Evolutionary conservation across 352 stramenopile genomes (phyloP).

Genomic region (Phytophthora lateralis): DNA sequence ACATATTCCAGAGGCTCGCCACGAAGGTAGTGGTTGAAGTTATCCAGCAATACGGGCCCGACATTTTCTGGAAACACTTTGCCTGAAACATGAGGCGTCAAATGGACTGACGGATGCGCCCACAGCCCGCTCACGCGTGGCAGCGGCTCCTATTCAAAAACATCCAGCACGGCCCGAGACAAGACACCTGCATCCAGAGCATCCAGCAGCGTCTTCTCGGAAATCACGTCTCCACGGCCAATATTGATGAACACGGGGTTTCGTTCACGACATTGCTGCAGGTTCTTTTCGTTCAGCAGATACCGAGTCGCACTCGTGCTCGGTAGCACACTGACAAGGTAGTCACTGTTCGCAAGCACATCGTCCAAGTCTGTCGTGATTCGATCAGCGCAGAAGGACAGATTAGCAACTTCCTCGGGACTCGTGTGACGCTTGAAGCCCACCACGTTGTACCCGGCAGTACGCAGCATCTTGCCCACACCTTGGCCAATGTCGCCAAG

Average conservation of each 20-base stretch:
- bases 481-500: conserved; percentile 59
- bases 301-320: conserved; percentile 66
- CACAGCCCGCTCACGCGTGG: conserved; percentile 53
- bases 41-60: conserved; percentile 58
- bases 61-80: conserved; percentile 70
- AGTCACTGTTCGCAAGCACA: conserved; percentile 56
- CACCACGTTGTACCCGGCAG: conserved; percentile 58
- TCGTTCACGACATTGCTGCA: conserved; percentile 48
- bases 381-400: conserved; percentile 29
- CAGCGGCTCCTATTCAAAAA: conserved; percentile 45
- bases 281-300: conserved; percentile 57
- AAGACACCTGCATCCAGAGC: conserved; percentile 64
- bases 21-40: conserved; percentile 35
- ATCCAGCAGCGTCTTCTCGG: conserved; percentile 49
- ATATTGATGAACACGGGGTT: conserved; percentile 86
- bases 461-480: conserved; percentile 48
- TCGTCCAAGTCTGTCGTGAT: conserved; percentile 51
- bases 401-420: not conserved
- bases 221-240: conserved; percentile 80
- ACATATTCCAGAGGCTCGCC: conserved; percentile 13
- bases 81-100: conserved; percentile 78
- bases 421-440: conserved; percentile 60
- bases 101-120: conserved; percentile 47
- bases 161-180: conserved; percentile 45
- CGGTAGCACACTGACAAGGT: conserved; percentile 80